These are phyloP conservation scores for Sonneratia alba DNA, from an alignment of 345 rosid species.

Conservation along the genomic window DNA sequence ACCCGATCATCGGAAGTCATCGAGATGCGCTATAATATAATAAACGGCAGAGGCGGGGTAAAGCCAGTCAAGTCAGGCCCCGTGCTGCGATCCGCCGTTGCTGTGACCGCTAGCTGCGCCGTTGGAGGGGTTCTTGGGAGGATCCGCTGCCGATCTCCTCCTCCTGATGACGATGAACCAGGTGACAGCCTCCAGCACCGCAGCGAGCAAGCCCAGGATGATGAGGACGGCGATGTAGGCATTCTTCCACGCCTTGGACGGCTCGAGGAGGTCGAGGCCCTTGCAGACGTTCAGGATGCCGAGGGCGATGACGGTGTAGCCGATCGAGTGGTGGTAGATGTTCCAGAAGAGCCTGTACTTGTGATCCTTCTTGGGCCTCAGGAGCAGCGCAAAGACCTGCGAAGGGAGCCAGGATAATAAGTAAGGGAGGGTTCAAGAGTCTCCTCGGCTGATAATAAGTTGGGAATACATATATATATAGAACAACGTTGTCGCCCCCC, in stretches of 20 bases:
- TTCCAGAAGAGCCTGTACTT: slow-evolving; percentile 81
- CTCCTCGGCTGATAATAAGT: not conserved
- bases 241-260: slow-evolving; percentile 46
- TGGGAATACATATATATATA: too few species aligned
- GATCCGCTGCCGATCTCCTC: slow-evolving; percentile 16
- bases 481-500: too few species aligned
- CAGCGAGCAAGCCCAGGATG: slow-evolving; percentile 36
- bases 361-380: slow-evolving; percentile 86
- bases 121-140: not conserved
- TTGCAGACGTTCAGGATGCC: slow-evolving; percentile 57
- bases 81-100: not conserved
- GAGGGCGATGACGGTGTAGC: slow-evolving; percentile 51
- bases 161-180: slow-evolving; percentile 63
- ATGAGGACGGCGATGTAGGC: slow-evolving; percentile 47
- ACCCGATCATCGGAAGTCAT: too few species aligned
- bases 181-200: slow-evolving; percentile 53
- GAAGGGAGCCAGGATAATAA: not conserved
- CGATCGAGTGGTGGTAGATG: slow-evolving; percentile 68
- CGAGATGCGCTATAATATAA: too few species aligned
- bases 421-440: not conserved
- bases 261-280: slow-evolving; percentile 58
- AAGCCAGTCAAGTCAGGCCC: not conserved
- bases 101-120: not conserved
- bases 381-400: slow-evolving; percentile 62
- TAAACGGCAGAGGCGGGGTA: too few species aligned